A percentile compares a stretch with the other conserved stretches of the same genome.
phyloP scores from a whole-genome alignment of 805 yeast species.

The Ogataea paradorogensis region DNA sequence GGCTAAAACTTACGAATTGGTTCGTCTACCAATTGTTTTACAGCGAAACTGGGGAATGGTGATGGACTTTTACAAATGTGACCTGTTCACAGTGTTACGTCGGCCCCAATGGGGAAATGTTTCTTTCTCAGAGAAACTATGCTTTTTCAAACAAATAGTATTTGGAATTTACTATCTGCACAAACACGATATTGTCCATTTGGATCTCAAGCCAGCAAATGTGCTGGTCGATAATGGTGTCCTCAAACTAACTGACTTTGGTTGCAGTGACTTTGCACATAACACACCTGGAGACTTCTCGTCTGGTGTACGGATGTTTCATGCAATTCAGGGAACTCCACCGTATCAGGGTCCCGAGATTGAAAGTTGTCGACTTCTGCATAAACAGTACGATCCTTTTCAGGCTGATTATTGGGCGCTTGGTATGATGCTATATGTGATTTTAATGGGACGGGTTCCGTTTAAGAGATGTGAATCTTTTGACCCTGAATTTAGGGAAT shows the following conservation, averaged over 20 bases:
- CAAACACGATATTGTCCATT: conserved; percentile 63
- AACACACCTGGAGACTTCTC: conserved; percentile 47
- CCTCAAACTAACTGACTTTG: conserved; percentile 72
- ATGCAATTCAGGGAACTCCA: conserved; percentile 69
- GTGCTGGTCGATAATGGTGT: conserved; percentile 59
- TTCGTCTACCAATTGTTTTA: conserved; percentile 57
- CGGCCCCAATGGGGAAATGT: conserved; percentile 57
- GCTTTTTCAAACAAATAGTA: conserved; percentile 66
- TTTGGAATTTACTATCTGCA: conserved; percentile 63
- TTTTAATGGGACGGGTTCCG: conserved; percentile 58
- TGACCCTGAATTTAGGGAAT: conserved; percentile 57
- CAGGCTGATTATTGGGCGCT: conserved; percentile 71
- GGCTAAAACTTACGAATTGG: conserved; percentile 50
- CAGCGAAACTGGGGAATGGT: conserved; percentile 77
- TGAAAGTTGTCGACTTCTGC: conserved; percentile 34
- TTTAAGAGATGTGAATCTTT: conserved; percentile 47
- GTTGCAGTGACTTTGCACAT: conserved; percentile 67
- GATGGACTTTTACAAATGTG: conserved; percentile 62
- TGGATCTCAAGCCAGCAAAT: conserved; percentile 76
- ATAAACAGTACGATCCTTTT: conserved; percentile 49
- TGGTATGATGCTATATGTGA: conserved; percentile 63
- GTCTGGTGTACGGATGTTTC: conserved; percentile 35
- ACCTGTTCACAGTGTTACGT: conserved; percentile 53
- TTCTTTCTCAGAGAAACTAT: conserved; percentile 51
- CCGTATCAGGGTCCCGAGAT: conserved; percentile 83